Base-by-base conservation (phyloP, 2,329 filamentous ascomycete genomes). In the Neoascochyta sp. region DNA sequence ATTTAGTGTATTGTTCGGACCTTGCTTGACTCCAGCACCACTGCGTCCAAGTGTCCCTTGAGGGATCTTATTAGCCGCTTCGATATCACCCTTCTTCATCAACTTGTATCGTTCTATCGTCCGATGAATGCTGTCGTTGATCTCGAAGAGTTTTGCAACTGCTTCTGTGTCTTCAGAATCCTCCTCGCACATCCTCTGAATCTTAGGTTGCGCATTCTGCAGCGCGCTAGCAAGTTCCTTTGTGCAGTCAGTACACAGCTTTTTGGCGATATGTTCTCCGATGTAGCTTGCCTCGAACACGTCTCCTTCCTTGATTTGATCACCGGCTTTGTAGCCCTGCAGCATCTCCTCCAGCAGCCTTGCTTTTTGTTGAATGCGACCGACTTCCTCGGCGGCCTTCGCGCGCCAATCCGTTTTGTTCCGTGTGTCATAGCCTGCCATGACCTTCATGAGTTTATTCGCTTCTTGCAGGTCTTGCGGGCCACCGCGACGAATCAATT, bases 171-270 rank as follows among this genome's bases (percentile, higher is more conserved):
- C 92, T 40, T 96, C 90, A 8, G 89, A 95, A 58, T 98, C 92
- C 64, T 98, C 92, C 64, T 96, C 90, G 56, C 90, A 96, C 90
- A 98, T 98, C 67, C 87, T 95, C 61, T 96, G 90, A 45, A 98
- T 96, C 69, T 98, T 98, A 7, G 92, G 92, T 54, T 98, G 92
- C 3, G 92, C 92, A 56, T 84, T 95, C 61, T 87, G 86, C 24
- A 98, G 73, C 7, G 92, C 81, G 43, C 84, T 82, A 4, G 89
- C 89, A 31, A 98, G 75, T 70, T 98, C 92, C 71, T 89, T 16
- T 15, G 9, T 9, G 18, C n/a, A 10, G 36, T 60, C 19, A 58
- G 39, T 29, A 35, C 26, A 17, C 14, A 43, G 38, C 27, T 22
- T 22, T 24, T 18, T 9, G 22, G 12, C 3, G 11, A 7, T 17